Percentiles rank a stretch among this genome's conserved stretches.
Evolutionary conservation across 2,329 filamentous ascomycete genomes (phyloP).

Genomic region (Neonectria faginata): DNA sequence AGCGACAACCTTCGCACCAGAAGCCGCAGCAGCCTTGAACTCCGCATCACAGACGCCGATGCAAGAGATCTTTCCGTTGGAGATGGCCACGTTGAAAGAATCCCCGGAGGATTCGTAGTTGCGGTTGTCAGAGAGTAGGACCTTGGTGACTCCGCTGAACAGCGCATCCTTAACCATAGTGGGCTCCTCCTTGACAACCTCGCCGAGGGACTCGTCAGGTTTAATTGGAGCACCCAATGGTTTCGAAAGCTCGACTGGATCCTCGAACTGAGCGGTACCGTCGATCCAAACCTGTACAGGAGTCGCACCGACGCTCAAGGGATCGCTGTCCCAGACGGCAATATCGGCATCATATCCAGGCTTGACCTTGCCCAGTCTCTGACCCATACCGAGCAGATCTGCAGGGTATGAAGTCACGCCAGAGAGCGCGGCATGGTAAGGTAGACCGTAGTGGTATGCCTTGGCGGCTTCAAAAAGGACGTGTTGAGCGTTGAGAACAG

Average conservation of each 20-base stretch:
- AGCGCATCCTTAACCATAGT: conserved; percentile 56
- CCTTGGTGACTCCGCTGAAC: conserved; percentile 67
- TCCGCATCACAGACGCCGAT: conserved; percentile 64
- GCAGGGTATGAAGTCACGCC: conserved; percentile 70
- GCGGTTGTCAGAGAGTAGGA: conserved; percentile 61
- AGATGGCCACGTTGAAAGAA: conserved; percentile 63
- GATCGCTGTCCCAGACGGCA: conserved; percentile 73
- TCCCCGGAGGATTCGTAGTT: conserved; percentile 47
- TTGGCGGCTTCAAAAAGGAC: conserved; percentile 75
- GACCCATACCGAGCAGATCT: conserved; percentile 66
- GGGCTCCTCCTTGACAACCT: conserved; percentile 57
- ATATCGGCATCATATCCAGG: conserved; percentile 71
- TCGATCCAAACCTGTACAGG: conserved; percentile 74
- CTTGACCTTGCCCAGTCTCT: conserved; percentile 71
- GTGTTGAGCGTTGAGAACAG: conserved; percentile 76
- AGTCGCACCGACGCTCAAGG: conserved; percentile 68
- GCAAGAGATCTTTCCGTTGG: conserved; percentile 66
- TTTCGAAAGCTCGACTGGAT: conserved; percentile 67
- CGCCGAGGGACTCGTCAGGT: conserved; percentile 55
- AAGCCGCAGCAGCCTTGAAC: conserved; percentile 51
- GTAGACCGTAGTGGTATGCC: conserved; percentile 69
- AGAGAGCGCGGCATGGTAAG: conserved; percentile 69
- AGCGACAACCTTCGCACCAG: conserved; percentile 54
- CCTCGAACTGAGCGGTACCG: conserved; percentile 65
- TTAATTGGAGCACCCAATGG: conserved; percentile 54